These are phyloP conservation scores for Penicillium arizonense DNA, from an alignment of 495 filamentous ascomycete species.

Conservation along the genomic window DNA sequence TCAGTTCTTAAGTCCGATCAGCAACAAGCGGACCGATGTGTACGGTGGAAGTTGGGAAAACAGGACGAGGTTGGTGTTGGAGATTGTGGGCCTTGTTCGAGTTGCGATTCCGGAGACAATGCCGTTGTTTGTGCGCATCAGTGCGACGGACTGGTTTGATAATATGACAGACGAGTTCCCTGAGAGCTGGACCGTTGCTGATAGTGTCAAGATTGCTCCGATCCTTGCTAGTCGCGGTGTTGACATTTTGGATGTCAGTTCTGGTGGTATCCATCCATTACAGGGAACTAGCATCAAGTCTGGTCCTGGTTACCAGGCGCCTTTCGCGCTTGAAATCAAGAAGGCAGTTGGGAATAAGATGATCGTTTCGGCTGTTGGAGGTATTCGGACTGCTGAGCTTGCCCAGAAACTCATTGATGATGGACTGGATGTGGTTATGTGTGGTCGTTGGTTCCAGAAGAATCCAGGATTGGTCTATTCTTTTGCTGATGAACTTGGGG, in stretches of 20 bases:
- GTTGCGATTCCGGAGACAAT: slow-evolving; percentile 52
- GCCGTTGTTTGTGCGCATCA: slow-evolving; percentile 64
- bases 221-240: slow-evolving; percentile 52
- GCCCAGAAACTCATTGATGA: slow-evolving; percentile 56
- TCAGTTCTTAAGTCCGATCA: slow-evolving; percentile 60
- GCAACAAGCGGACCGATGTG: slow-evolving; percentile 58
- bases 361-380: slow-evolving; percentile 58
- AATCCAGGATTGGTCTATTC: slow-evolving; percentile 65
- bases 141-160: slow-evolving; percentile 59
- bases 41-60: slow-evolving; percentile 65
- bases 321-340: slow-evolving; percentile 57
- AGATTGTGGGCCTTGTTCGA: slow-evolving; percentile 55
- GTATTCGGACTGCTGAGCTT: slow-evolving; percentile 54
- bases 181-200: slow-evolving; percentile 54
- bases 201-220: slow-evolving; percentile 51
- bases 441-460: slow-evolving; percentile 66
- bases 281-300: slow-evolving; percentile 54
- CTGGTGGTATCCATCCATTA: slow-evolving; percentile 54
- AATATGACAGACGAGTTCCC: slow-evolving; percentile 40
- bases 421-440: slow-evolving; percentile 56
- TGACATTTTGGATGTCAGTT: slow-evolving; percentile 63
- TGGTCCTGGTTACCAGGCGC: slow-evolving; percentile 59
- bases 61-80: slow-evolving; percentile 51
- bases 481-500: slow-evolving; percentile 64
- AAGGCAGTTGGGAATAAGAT: slow-evolving; percentile 57